These are phyloP conservation scores for Epithemia pelagica DNA, from an alignment of 108 stramenopile species.

Conservation along the genomic window DNA sequence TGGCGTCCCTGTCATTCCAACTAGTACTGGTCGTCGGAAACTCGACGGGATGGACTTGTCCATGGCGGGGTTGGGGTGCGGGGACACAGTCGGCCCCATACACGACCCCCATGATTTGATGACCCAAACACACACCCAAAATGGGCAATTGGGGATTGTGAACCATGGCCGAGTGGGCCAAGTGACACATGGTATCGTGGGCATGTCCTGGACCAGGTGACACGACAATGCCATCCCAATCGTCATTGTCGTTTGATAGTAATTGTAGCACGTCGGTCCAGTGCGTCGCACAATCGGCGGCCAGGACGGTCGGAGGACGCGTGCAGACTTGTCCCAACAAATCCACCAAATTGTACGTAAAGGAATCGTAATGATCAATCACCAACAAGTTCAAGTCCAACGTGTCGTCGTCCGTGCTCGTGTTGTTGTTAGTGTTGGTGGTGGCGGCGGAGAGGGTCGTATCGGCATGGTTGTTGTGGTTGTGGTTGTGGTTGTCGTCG, in stretches of 20 bases:
- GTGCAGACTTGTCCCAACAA: slow-evolving; percentile 63
- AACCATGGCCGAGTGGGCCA: slow-evolving; percentile 17
- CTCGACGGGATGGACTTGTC: slow-evolving; percentile 57
- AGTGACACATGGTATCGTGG: slow-evolving; percentile 7
- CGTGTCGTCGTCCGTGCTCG: slow-evolving; percentile 8
- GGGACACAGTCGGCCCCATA: slow-evolving; percentile 46
- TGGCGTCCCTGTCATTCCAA: neutral
- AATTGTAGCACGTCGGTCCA: slow-evolving; percentile 12
- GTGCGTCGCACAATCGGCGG: slow-evolving; percentile 60
- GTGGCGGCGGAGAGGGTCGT: no score
- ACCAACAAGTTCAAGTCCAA: slow-evolving; percentile 66
- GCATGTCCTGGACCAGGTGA: slow-evolving; percentile 90
- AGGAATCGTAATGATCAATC: slow-evolving; percentile 95
- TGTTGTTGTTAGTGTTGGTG: neutral
- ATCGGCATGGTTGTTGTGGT: neutral
- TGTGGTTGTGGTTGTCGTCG: neutral
- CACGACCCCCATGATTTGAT: slow-evolving; percentile 78
- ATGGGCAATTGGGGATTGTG: slow-evolving; percentile 49
- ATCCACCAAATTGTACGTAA: slow-evolving; percentile 93
- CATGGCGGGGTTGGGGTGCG: slow-evolving; percentile 78
- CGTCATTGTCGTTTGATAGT: neutral
- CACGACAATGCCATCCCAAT: slow-evolving; percentile 73
- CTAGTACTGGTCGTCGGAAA: neutral
- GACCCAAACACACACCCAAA: slow-evolving; percentile 91
- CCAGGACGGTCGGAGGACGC: slow-evolving; percentile 67